Conservation (phyloP, 345 rosid species). For the Fremontodendron californicum region DNA sequence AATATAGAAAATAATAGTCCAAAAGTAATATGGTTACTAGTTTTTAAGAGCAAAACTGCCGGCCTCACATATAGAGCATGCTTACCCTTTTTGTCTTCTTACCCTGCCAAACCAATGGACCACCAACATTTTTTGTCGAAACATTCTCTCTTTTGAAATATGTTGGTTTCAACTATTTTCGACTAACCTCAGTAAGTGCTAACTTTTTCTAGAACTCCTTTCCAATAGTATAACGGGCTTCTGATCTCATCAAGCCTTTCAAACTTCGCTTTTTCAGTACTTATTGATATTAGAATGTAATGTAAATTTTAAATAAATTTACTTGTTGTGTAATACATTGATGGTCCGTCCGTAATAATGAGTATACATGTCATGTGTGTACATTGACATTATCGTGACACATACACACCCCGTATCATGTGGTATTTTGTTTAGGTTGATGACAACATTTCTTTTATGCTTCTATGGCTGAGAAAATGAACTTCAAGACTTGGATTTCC, state of each 20-base stretch:
- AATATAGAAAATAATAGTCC: not conserved
- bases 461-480: not conserved
- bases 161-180: not conserved
- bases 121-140: not conserved
- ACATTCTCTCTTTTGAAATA: not conserved
- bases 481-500: not conserved
- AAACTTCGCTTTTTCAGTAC: not conserved
- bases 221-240: not conserved
- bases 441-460: not conserved
- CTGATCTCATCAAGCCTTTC: not conserved
- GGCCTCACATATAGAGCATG: not conserved
- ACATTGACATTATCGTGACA: not conserved
- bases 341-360: not conserved
- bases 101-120: not conserved
- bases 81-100: not conserved
- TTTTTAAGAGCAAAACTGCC: not conserved
- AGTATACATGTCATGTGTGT: not conserved
- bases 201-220: not conserved
- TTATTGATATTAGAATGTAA: not conserved
- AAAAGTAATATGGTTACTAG: not conserved
- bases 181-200: not conserved
- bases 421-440: not conserved
- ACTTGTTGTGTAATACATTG: not conserved
- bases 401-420: not conserved
- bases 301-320: not conserved